A percentile compares a stretch with the other conserved stretches of the same genome.
Conservation (phyloP, 2,329 filamentous ascomycete genomes). For the Diaporthe sp. region DNA sequence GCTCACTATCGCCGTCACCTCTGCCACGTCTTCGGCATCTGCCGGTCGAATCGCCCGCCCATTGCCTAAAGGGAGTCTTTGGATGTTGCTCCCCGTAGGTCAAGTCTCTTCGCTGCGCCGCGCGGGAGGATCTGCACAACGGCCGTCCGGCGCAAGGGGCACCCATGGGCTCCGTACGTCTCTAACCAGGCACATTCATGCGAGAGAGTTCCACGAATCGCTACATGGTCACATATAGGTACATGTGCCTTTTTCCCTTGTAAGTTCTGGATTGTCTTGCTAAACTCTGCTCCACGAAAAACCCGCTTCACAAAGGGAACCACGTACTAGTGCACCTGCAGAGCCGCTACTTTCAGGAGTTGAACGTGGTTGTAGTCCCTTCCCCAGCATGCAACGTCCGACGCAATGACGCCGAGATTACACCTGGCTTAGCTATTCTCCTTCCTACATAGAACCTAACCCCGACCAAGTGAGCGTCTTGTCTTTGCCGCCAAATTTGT, state of each 20-base stretch:
- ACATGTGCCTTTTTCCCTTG: not conserved
- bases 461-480: not conserved
- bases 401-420: slow-evolving; percentile 14
- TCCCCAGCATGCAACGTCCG: slow-evolving; percentile 19
- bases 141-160: slow-evolving; percentile 17
- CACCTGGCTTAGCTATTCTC: not conserved
- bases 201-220: slow-evolving; percentile 18
- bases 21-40: slow-evolving; percentile 18
- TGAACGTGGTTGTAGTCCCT: not conserved
- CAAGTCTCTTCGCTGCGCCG: not conserved
- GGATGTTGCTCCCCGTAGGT: not conserved
- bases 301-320: not conserved
- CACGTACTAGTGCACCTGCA: slow-evolving; percentile 1
- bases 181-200: slow-evolving; percentile 31
- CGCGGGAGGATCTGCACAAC: slow-evolving; percentile 23
- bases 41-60: not conserved
- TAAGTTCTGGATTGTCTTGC: not conserved
- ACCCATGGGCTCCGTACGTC: slow-evolving; percentile 17
- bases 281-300: not conserved
- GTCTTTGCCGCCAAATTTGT: not conserved
- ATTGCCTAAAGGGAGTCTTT: not conserved
- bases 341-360: slow-evolving; percentile 1
- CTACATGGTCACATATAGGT: slow-evolving; percentile 11
- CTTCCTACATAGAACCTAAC: not conserved
- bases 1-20: not conserved